Evolutionary conservation across 176 grass and related monocot genomes (phyloP).

Genomic region (Tuctoria greenei): DNA sequence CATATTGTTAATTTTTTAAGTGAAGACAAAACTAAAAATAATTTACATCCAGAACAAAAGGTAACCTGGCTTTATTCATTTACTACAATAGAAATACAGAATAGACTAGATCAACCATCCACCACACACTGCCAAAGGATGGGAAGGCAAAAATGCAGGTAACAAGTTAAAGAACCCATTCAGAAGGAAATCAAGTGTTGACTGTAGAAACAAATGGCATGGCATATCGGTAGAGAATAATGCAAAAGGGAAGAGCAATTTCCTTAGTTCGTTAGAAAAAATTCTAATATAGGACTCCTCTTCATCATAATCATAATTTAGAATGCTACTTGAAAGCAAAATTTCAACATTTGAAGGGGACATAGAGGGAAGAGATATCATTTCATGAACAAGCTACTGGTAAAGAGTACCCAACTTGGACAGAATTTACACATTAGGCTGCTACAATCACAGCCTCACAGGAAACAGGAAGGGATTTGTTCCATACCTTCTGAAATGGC

Average conservation of each 20-base stretch:
- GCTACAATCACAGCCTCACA: not conserved
- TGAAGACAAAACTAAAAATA: not conserved
- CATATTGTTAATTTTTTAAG: no score
- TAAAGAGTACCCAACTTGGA: conserved; percentile 12
- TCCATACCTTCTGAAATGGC: conserved; percentile 78
- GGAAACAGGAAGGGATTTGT: conserved; percentile 1
- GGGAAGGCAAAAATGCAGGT: not conserved
- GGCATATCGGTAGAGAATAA: not conserved
- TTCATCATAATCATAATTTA: no score
- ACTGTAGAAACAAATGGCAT: not conserved
- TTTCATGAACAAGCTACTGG: not conserved
- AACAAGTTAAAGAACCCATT: not conserved
- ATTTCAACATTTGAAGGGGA: not conserved
- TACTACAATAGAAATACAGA: not conserved
- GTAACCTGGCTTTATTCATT: conserved; percentile 16
- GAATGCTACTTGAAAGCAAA: not conserved
- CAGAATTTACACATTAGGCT: not conserved
- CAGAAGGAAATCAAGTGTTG: conserved; percentile 7
- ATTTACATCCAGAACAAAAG: conserved; percentile 12
- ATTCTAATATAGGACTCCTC: not conserved
- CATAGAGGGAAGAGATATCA: not conserved
- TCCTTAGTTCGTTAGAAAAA: not conserved
- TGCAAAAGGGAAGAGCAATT: conserved; percentile 5
- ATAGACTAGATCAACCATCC: not conserved
- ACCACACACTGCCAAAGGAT: not conserved